Percentiles rank a stretch among this genome's conserved stretches.
Conservation (phyloP, 129 eudicot species). For the Flaveria sonorensis region DNA sequence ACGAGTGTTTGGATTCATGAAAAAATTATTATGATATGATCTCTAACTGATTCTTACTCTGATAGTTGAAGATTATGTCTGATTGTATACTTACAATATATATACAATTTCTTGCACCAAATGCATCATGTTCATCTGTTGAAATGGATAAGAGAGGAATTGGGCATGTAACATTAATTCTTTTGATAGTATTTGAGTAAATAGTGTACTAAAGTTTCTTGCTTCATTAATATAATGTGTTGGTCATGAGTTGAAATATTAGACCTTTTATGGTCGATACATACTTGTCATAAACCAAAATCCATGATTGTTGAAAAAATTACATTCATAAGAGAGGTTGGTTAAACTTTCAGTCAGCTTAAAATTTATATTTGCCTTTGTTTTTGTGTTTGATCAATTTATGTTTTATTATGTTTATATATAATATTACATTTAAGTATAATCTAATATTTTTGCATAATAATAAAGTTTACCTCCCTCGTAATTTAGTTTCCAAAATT, state of each 20-base stretch:
- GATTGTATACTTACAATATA: constrained; percentile 9
- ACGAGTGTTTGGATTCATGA: constrained; percentile 5
- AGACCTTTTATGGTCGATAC: neutral
- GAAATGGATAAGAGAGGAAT: constrained; percentile 11
- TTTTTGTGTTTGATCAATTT: too few relatives aligned
- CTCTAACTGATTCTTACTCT: neutral
- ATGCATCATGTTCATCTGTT: neutral
- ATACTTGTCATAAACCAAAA: neutral
- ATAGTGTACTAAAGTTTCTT: neutral
- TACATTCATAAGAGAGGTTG: neutral
- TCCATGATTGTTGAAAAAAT: neutral
- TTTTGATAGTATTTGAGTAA: neutral
- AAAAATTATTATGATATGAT: neutral
- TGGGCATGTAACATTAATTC: constrained; percentile 14
- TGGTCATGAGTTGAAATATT: neutral
- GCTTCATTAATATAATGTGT: neutral
- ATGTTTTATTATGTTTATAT: too few relatives aligned
- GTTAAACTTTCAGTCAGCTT: too few relatives aligned
- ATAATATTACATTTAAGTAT: too few relatives aligned
- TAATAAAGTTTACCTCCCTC: too few relatives aligned
- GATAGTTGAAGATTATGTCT: constrained; percentile 1
- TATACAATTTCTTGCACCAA: constrained; percentile 7
- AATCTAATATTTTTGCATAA: too few relatives aligned
- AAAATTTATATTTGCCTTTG: too few relatives aligned
- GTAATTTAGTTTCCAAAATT: too few relatives aligned